Conservation (phyloP, 2,329 filamentous ascomycete species). For the Fusarium bulbicola region DNA sequence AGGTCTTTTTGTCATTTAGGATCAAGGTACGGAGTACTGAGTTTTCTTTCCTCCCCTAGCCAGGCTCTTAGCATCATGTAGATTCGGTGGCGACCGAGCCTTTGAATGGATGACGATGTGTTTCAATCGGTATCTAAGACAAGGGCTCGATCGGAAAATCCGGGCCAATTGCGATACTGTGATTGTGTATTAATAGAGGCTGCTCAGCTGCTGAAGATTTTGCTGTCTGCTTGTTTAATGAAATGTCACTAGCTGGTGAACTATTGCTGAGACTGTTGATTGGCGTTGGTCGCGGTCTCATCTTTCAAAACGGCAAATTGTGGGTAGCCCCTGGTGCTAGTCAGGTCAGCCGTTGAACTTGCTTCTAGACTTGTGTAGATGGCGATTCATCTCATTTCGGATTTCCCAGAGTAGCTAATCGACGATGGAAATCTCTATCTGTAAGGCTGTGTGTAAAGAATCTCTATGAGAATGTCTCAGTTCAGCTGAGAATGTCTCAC, state of each 20-base stretch:
- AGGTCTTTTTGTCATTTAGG: too few relatives aligned
- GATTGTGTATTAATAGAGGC: background rate
- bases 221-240: background rate
- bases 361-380: background rate
- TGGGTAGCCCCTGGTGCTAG: background rate
- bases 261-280: background rate
- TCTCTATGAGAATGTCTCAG: background rate
- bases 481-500: background rate
- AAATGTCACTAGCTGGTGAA: background rate
- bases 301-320: background rate
- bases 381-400: background rate
- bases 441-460: background rate
- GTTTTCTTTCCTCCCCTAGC: too few relatives aligned
- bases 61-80: accelerated
- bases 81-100: background rate
- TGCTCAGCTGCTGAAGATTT: background rate
- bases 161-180: background rate
- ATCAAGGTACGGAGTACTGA: too few relatives aligned
- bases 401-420: background rate
- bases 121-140: background rate
- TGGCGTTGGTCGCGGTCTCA: background rate
- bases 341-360: background rate
- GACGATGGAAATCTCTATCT: too few relatives aligned
- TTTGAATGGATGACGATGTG: too few relatives aligned
- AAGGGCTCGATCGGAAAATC: background rate